phyloP scores from a whole-genome alignment of 148 eudicot genomes.

The Spergularia marina region DNA sequence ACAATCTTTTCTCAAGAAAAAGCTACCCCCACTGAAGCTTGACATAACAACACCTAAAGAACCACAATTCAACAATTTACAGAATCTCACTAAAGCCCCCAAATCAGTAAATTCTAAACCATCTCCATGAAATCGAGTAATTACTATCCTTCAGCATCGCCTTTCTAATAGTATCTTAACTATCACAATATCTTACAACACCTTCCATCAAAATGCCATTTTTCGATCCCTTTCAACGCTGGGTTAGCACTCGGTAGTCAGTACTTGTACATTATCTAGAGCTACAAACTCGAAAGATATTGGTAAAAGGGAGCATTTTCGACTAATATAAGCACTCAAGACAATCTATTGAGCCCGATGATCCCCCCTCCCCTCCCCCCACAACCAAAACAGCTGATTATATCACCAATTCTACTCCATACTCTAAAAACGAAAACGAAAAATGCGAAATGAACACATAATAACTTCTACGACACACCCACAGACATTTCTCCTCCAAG shows the following conservation, averaged over 20 bases:
- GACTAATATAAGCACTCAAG: conserved; percentile 1
- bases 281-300: background rate
- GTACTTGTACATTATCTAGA: background rate
- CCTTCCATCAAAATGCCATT: background rate
- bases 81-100: background rate
- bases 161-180: no score
- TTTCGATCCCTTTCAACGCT: background rate
- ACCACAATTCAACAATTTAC: conserved; percentile 4
- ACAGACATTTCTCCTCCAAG: background rate
- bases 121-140: background rate
- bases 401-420: conserved; percentile 4
- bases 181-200: background rate
- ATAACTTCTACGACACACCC: background rate
- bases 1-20: background rate
- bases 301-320: background rate
- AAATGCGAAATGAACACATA: background rate
- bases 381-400: background rate
- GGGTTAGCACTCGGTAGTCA: background rate
- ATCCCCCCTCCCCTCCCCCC: background rate
- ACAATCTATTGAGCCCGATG: background rate
- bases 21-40: background rate
- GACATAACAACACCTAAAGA: background rate
- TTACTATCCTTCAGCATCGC: background rate
- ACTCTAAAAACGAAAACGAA: background rate
- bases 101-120: background rate